phyloP scores from a whole-genome alignment of 108 stramenopile genomes.

The Cyclotella kingstonii region DNA sequence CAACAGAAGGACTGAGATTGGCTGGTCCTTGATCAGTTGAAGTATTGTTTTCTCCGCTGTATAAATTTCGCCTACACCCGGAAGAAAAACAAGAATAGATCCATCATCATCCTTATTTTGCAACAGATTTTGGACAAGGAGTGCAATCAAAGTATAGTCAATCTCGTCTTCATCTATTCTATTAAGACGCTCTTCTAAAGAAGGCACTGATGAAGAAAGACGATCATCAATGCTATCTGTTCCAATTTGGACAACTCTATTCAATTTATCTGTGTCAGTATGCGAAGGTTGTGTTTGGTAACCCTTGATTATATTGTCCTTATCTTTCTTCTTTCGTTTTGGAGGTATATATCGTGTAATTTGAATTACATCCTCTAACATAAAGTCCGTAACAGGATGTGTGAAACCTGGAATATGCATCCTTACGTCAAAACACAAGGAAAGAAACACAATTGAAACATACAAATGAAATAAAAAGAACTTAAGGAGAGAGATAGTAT shows the following conservation, averaged over 20 bases:
- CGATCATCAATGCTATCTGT: constrained; percentile 21
- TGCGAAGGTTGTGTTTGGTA: constrained; percentile 67
- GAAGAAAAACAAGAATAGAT: constrained; percentile 89
- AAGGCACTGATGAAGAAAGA: constrained; percentile 10
- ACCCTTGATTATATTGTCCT: constrained; percentile 65
- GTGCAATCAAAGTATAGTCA: constrained; percentile 71
- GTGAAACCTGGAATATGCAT: constrained; percentile 95
- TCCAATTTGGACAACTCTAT: constrained; percentile 21
- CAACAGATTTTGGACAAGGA: constrained; percentile 55
- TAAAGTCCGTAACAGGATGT: constrained; percentile 87
- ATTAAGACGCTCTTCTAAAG: constrained; percentile 68
- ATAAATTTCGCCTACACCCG: constrained; percentile 90
- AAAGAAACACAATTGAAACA: neutral
- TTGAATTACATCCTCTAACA: constrained; percentile 82
- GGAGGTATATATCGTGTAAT: constrained; percentile 81
- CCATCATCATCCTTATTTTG: constrained; percentile 58
- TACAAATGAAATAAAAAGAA: neutral
- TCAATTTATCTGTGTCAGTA: constrained; percentile 49
- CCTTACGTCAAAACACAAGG: constrained; percentile 12
- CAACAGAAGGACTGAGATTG: constrained; percentile 71
- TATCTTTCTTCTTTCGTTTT: constrained; percentile 63
- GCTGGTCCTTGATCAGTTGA: constrained; percentile 21
- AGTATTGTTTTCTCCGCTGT: constrained; percentile 53
- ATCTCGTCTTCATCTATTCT: constrained; percentile 63
- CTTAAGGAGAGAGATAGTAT: no score